These are phyloP conservation scores for Fusarium poae DNA, from an alignment of 2,329 filamentous ascomycete species.

Conservation along the genomic window DNA sequence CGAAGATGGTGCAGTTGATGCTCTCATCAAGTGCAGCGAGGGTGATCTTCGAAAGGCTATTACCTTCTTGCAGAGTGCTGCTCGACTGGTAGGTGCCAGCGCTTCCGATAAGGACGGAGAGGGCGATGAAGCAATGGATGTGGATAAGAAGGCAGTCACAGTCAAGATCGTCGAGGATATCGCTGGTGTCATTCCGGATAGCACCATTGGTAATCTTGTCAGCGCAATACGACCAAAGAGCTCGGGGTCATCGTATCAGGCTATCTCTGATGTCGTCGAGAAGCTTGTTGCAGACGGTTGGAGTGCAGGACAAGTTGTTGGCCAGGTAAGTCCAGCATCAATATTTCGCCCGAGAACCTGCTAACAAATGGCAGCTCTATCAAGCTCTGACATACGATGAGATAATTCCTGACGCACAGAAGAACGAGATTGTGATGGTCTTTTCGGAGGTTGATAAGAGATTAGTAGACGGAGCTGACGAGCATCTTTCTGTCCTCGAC, in stretches of 20 bases:
- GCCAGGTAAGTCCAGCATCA: slow-evolving; percentile 69
- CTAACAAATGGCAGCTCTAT: slow-evolving; percentile 71
- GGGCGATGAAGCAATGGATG: slow-evolving; percentile 73
- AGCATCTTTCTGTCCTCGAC: slow-evolving; percentile 92
- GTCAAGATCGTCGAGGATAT: slow-evolving; percentile 91
- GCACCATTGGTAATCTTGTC: slow-evolving; percentile 77
- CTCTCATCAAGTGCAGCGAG: slow-evolving; percentile 88
- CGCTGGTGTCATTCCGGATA: slow-evolving; percentile 88
- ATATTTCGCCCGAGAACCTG: background rate
- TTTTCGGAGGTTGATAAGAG: slow-evolving; percentile 97
- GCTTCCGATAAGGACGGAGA: slow-evolving; percentile 61
- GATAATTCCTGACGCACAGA: slow-evolving; percentile 83
- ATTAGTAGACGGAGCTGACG: slow-evolving; percentile 92
- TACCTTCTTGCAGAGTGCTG: slow-evolving; percentile 95
- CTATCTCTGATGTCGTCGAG: slow-evolving; percentile 83
- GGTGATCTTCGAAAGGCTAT: slow-evolving; percentile 97
- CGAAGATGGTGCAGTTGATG: slow-evolving; percentile 83
- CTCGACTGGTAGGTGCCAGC: slow-evolving; percentile 81
- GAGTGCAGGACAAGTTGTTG: slow-evolving; percentile 90
- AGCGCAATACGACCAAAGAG: slow-evolving; percentile 80
- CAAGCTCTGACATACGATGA: slow-evolving; percentile 87
- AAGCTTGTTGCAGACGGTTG: slow-evolving; percentile 96
- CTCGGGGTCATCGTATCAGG: slow-evolving; percentile 74
- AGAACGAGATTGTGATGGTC: slow-evolving; percentile 87
- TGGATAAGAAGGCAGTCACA: slow-evolving; percentile 73